phyloP scores from a whole-genome alignment of 352 stramenopile genomes.

The Pythium apleroticum region DNA sequence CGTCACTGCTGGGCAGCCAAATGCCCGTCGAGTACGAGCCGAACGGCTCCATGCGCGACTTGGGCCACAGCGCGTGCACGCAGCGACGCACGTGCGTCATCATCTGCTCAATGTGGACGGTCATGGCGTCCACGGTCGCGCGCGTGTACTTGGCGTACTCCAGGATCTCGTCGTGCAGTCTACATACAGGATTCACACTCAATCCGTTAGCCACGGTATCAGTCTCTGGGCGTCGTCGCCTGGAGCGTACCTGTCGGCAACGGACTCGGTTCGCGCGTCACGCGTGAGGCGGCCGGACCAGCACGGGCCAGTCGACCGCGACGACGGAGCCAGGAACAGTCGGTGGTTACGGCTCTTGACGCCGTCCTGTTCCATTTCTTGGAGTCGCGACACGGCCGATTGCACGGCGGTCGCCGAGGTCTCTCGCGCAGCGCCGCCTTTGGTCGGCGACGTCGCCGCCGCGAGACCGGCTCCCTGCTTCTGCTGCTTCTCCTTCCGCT shows the following conservation, averaged over 20 bases:
- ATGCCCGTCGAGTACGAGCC: constrained; percentile 87
- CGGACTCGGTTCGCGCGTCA: constrained; percentile 13
- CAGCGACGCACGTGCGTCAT: constrained; percentile 71
- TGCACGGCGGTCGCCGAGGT: not conserved
- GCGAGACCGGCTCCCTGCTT: constrained; percentile 20
- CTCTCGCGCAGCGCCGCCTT: not conserved
- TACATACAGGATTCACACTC: constrained; percentile 5
- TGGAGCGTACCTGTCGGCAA: constrained; percentile 19
- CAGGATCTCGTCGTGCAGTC: constrained; percentile 79
- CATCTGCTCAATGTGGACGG: constrained; percentile 82
- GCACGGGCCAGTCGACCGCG: constrained; percentile 13
- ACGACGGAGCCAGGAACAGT: constrained; percentile 48
- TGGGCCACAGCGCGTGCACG: constrained; percentile 69
- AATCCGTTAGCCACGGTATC: not conserved
- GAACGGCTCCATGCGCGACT: constrained; percentile 78
- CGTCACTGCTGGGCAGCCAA: constrained; percentile 84
- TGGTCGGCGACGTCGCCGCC: not conserved
- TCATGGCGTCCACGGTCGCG: constrained; percentile 68
- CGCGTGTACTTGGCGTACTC: constrained; percentile 76
- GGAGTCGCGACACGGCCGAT: constrained; percentile 5
- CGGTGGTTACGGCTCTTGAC: constrained; percentile 77
- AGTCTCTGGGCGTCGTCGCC: not conserved
- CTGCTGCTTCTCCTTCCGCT: constrained; percentile 34
- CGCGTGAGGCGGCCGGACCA: constrained; percentile 13
- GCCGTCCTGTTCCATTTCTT: constrained; percentile 44